A percentile compares a stretch with the other conserved stretches of the same genome.
phyloP scores from a whole-genome alignment of 495 filamentous ascomycete genomes.

The Penicillium psychrofluorescens region DNA sequence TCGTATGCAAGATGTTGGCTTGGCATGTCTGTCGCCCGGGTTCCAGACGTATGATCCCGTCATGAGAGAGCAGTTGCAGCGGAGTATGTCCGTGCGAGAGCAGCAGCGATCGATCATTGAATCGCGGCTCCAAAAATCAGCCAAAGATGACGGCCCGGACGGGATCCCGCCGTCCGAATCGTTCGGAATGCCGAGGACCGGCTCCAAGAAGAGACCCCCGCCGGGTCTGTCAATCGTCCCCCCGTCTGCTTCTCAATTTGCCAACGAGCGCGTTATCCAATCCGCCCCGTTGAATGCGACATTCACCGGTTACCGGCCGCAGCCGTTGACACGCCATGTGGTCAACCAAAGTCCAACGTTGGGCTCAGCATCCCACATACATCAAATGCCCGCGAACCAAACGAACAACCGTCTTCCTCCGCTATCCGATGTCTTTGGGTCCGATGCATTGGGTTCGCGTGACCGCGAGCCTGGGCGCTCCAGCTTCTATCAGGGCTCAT shows the following conservation, averaged over 20 bases:
- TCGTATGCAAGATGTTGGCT: slow-evolving; percentile 83
- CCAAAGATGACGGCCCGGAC: slow-evolving; percentile 64
- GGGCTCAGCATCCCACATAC: slow-evolving; percentile 82
- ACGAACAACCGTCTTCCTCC: slow-evolving; percentile 91
- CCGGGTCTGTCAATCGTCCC: slow-evolving; percentile 93
- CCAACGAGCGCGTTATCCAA: slow-evolving; percentile 92
- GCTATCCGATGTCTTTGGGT: slow-evolving; percentile 87
- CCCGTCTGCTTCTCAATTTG: slow-evolving; percentile 90
- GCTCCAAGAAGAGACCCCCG: slow-evolving; percentile 71
- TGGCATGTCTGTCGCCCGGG: slow-evolving; percentile 90
- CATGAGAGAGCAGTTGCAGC: slow-evolving; percentile 90
- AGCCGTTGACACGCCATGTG: slow-evolving; percentile 74
- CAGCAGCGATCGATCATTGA: slow-evolving; percentile 95
- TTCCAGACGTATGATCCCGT: slow-evolving; percentile 94
- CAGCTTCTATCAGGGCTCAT: slow-evolving; percentile 44
- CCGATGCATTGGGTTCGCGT: slow-evolving; percentile 58
- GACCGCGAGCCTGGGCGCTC: slow-evolving; percentile 33
- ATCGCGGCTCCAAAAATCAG: slow-evolving; percentile 78
- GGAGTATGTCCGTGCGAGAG: slow-evolving; percentile 87
- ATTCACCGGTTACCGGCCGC: slow-evolving; percentile 85
- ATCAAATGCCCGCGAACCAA: slow-evolving; percentile 81
- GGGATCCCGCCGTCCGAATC: slow-evolving; percentile 46
- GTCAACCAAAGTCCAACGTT: slow-evolving; percentile 81
- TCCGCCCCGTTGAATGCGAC: slow-evolving; percentile 93
- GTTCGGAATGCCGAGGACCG: slow-evolving; percentile 57